Conservation (phyloP, 2,329 filamentous ascomycete genomes). For the Colletotrichum siamense region DNA sequence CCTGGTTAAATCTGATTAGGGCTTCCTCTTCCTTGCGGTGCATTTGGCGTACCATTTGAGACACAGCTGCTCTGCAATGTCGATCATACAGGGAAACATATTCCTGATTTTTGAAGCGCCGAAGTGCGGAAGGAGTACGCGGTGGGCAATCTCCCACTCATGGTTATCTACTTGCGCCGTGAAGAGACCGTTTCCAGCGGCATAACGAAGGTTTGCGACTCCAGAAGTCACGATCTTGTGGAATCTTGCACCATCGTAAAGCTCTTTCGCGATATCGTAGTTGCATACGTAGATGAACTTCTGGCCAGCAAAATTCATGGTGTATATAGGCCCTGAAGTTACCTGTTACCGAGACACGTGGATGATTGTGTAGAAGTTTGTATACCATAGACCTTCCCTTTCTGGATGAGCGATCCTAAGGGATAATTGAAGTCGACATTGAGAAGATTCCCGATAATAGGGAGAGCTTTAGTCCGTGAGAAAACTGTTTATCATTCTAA, state of each 20-base stretch:
- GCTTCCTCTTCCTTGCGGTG: neutral
- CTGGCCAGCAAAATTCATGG: neutral
- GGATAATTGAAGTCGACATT: neutral
- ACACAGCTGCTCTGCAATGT: neutral
- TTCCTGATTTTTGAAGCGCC: neutral
- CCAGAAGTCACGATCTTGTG: neutral
- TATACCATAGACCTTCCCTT: neutral
- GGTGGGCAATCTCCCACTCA: neutral
- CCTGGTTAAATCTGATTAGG: neutral
- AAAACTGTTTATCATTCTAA: fast-evolving
- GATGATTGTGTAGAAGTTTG: neutral
- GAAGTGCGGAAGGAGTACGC: neutral
- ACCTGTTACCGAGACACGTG: neutral
- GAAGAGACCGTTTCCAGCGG: neutral
- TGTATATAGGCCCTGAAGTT: neutral
- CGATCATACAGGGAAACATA: neutral
- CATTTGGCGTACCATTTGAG: neutral
- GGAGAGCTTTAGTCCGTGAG: neutral
- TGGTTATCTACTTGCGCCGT: neutral
- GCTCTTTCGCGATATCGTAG: neutral
- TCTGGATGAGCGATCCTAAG: neutral
- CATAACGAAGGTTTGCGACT: neutral
- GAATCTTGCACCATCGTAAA: neutral
- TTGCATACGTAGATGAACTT: neutral
- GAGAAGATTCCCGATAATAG: neutral